Base-by-base conservation (phyloP, 2,329 filamentous ascomycete species). In the Aspergillus sp. region DNA sequence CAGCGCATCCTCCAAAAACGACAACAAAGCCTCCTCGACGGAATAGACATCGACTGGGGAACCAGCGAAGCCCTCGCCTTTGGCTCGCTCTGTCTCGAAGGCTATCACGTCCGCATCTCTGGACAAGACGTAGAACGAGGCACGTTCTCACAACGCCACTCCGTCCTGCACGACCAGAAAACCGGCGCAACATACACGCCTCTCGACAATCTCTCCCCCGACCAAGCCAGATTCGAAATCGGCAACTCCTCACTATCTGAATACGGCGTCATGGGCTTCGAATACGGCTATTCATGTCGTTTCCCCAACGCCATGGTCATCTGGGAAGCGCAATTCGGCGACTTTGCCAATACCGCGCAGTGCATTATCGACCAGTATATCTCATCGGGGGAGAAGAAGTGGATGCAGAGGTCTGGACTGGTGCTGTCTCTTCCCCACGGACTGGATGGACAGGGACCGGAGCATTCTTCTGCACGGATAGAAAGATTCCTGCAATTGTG, bases 251-350 rank as follows among this genome's bases (percentile, higher is more conserved):
- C 91, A 8, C 79, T 86, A 53, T 83, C 79, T 56, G 82, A 86
- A 66, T 86, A 79, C 54, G 82, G 82, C 66, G 77, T 75, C 49
- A 86, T 98, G 50, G 93, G 93, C 42, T 98, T 98, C 67, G 93
- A 98, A 72, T 98, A 98, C 62, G 93, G 93, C 48, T 98, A 98
- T 77, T 98, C 93, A 3, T 75, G 98, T 48, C 95, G 90, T 27
- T 97, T 93, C 28, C 93, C 93, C 45, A 95, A 96, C 65, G 91
- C 93, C 32, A 82, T 98, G 27, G 91, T 98, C 58, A 95, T 98
- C 83, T 98, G 93, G 93, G 93, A 98, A 74, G 93, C 93, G 32
- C 93, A 98, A 71, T 98, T 98, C 62, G 93, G 93, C 77, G 93
- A 98, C 72, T 98, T 98, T 62, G 93, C 93, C 78, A 98, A 98